phyloP scores from a whole-genome alignment of 768 basidiomycete genomes.

The Podaxis carcinomalis region DNA sequence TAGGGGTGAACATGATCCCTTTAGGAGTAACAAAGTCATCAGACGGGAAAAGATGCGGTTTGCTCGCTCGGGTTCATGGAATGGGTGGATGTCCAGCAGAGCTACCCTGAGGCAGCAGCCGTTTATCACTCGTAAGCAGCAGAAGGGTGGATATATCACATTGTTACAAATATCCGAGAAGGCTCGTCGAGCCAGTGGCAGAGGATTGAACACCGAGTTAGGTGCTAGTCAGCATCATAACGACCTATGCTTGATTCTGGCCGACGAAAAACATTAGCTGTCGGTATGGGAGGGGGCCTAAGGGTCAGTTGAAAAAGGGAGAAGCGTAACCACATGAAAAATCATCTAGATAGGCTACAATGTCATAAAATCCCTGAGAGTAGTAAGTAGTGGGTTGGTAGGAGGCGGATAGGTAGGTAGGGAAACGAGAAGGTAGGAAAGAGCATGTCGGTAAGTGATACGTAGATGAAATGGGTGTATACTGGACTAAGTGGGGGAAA shows the following conservation, averaged over 20 bases:
- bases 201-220: neutral
- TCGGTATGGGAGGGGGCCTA: neutral
- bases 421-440: neutral
- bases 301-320: neutral
- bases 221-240: neutral
- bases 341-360: constrained; percentile 4
- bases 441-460: too few species aligned
- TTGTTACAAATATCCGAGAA: neutral
- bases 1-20: too few species aligned
- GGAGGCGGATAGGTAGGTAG: neutral
- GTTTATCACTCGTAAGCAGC: neutral
- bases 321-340: neutral
- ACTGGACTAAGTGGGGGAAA: neutral
- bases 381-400: neutral
- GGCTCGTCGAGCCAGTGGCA: neutral
- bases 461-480: neutral
- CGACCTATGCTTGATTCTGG: too few species aligned
- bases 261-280: too few species aligned
- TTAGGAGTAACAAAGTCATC: too few species aligned
- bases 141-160: neutral
- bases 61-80: too few species aligned
- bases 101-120: neutral
- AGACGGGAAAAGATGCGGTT: too few species aligned
- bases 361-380: constrained; percentile 7
- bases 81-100: neutral